phyloP scores from a whole-genome alignment of 768 basidiomycete species.

The Leccinum broughii region DNA sequence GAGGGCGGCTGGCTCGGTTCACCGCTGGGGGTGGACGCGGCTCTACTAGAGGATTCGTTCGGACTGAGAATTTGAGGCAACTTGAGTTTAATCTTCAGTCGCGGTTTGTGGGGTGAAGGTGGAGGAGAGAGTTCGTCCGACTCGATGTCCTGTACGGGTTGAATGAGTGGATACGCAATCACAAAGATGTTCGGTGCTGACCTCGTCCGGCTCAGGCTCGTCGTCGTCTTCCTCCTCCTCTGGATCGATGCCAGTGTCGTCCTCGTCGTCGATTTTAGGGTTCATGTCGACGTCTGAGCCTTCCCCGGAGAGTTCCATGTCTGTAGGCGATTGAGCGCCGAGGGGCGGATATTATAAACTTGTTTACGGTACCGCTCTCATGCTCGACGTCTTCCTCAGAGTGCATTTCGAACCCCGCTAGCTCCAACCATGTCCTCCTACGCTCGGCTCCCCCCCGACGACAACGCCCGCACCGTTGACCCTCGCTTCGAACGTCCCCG shows the following conservation, averaged over 20 bases:
- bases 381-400: conserved; percentile 3
- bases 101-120: conserved; percentile 37
- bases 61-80: conserved; percentile 42
- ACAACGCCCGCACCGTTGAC: background rate
- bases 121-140: conserved; percentile 37
- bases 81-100: conserved; percentile 64
- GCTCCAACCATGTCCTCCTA: conserved; percentile 5
- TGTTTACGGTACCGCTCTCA: conserved; percentile 6
- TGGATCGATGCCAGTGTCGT: conserved; percentile 35
- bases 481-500: conserved; percentile 39
- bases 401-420: conserved; percentile 27
- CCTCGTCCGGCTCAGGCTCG: conserved; percentile 18
- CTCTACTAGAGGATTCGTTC: conserved; percentile 33
- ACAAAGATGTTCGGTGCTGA: background rate
- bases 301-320: conserved; percentile 26
- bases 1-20: conserved; percentile 27
- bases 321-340: conserved; percentile 14
- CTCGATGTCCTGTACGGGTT: conserved; percentile 30
- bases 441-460: conserved; percentile 15
- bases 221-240: conserved; percentile 35
- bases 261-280: conserved; percentile 37
- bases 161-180: background rate
- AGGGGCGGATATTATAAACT: background rate
- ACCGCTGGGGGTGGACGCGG: conserved; percentile 25
- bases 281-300: conserved; percentile 39